Evolutionary conservation across 352 stramenopile species (phyloP).

Genomic region (Phytophthora parvispora): DNA sequence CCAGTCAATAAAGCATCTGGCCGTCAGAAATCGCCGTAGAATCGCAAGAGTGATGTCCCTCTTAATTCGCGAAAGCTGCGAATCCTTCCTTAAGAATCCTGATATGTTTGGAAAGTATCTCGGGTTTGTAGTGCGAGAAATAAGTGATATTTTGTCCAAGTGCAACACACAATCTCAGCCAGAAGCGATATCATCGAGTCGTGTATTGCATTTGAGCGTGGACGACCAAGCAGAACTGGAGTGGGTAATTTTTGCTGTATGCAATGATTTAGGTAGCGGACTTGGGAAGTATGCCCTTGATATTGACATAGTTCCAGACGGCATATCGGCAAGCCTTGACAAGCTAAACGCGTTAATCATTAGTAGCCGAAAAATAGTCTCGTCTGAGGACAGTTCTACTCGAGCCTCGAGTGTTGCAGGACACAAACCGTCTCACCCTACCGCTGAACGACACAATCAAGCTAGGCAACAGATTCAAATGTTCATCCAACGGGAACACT

Average conservation of each 20-base stretch:
- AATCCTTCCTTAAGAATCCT: conserved; percentile 67
- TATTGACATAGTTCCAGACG: conserved; percentile 67
- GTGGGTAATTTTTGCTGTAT: conserved; percentile 83
- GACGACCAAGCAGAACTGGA: conserved; percentile 80
- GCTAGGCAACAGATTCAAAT: conserved; percentile 62
- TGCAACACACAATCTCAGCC: conserved; percentile 7
- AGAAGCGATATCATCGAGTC: not conserved
- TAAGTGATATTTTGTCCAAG: conserved; percentile 68
- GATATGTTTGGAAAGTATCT: conserved; percentile 88
- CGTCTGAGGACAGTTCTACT: conserved; percentile 11
- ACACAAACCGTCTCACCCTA: not conserved
- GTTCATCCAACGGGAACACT: conserved; percentile 63
- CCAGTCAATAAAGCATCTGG: conserved; percentile 63
- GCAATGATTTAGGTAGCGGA: conserved; percentile 74
- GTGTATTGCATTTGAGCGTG: conserved; percentile 36
- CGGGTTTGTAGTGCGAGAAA: conserved; percentile 79
- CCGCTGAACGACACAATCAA: conserved; percentile 8
- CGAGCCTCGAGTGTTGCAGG: not conserved
- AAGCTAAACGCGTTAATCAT: conserved; percentile 75
- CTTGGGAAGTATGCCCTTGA: conserved; percentile 81
- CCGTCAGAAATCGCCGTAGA: conserved; percentile 33
- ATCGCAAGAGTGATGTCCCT: conserved; percentile 52
- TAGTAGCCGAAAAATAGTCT: conserved; percentile 37
- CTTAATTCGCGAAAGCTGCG: conserved; percentile 71
- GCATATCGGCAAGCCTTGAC: conserved; percentile 73